These are phyloP conservation scores for Hanseniaspora valbyensis DNA, from an alignment of 805 yeast genomes.

Conservation along the genomic window DNA sequence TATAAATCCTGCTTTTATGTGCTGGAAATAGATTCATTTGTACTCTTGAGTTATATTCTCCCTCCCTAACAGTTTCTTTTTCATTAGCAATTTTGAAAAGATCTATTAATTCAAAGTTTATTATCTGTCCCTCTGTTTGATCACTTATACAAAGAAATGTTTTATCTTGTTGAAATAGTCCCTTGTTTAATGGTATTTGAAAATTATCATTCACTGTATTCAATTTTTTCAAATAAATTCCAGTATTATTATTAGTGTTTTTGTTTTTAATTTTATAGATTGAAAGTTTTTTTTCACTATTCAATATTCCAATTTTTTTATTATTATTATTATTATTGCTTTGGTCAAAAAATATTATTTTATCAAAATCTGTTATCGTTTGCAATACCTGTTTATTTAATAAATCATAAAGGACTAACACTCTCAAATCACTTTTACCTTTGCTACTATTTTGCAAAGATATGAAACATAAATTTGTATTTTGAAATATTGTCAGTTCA, in stretches of 20 bases:
- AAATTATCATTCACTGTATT: not conserved
- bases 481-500: slow-evolving; percentile 2
- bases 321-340: no score
- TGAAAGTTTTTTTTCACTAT: not conserved
- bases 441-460: not conserved
- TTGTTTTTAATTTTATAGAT: slow-evolving; percentile 1
- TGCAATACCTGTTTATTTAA: not conserved
- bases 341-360: not conserved
- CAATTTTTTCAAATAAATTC: not conserved
- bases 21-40: slow-evolving; percentile 63
- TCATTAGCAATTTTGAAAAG: not conserved
- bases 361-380: not conserved
- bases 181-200: not conserved
- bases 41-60: slow-evolving; percentile 18
- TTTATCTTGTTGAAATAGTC: not conserved
- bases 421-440: not conserved
- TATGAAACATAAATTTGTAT: slow-evolving; percentile 5
- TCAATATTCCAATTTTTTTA: not conserved
- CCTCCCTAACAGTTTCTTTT: not conserved
- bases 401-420: slow-evolving; percentile 3
- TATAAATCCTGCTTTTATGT: slow-evolving; percentile 55
- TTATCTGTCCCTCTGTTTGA: not conserved
- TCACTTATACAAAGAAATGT: slow-evolving; percentile 1
- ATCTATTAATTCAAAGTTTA: not conserved
- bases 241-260: not conserved